Percentiles rank a stretch among this genome's conserved stretches.
phyloP scores from a whole-genome alignment of 2,329 filamentous ascomycete species.

The Calonectria naviculata region DNA sequence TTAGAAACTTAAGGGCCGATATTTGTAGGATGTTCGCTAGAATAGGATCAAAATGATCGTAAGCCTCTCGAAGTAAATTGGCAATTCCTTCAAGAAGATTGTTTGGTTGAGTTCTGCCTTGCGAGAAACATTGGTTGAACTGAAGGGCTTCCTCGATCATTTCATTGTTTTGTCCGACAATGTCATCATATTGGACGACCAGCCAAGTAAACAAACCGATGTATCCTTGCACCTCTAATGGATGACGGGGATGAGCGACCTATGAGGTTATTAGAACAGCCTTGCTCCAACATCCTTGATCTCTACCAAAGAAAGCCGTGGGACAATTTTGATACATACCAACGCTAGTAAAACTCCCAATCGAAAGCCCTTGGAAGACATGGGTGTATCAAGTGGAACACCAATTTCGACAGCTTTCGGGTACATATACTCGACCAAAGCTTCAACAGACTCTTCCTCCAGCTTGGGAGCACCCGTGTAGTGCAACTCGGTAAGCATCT shows the following conservation, averaged over 20 bases:
- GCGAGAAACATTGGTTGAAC: constrained; percentile 11
- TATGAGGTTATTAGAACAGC: not conserved
- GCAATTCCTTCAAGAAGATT: constrained; percentile 21
- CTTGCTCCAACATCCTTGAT: not conserved
- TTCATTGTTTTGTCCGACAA: constrained; percentile 12
- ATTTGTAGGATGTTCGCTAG: constrained; percentile 14
- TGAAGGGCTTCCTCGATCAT: constrained; percentile 16
- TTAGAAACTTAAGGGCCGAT: constrained; percentile 17
- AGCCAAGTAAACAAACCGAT: constrained; percentile 15
- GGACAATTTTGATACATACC: not conserved
- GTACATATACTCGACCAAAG: constrained; percentile 14
- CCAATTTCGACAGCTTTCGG: constrained; percentile 10
- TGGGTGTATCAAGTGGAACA: constrained; percentile 8
- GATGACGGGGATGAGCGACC: constrained; percentile 14
- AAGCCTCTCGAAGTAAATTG: not conserved
- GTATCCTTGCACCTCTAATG: constrained; percentile 11
- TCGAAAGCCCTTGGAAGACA: constrained; percentile 10
- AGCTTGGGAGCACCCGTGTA: constrained; percentile 13
- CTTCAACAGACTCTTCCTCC: constrained; percentile 10
- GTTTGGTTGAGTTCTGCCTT: constrained; percentile 5
- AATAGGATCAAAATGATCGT: constrained; percentile 9
- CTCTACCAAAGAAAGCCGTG: not conserved
- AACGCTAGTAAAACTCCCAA: constrained; percentile 9
- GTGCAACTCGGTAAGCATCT: constrained; percentile 3
- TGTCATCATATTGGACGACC: constrained; percentile 17